These are phyloP conservation scores for Hura crepitans DNA, from an alignment of 441 rosid species.

Conservation along the genomic window DNA sequence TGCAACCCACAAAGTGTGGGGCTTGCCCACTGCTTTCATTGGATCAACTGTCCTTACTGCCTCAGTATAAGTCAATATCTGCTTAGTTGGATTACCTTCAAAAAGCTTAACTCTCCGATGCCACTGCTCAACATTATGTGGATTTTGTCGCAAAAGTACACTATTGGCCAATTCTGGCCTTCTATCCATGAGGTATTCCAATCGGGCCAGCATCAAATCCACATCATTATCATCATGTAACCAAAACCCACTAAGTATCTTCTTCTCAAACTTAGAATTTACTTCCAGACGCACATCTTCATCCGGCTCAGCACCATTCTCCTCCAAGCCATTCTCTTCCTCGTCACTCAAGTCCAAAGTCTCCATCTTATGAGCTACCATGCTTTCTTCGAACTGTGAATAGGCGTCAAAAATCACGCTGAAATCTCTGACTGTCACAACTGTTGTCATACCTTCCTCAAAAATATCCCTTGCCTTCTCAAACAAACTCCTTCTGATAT, in stretches of 20 bases:
- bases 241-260: conserved; percentile 72
- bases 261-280: conserved; percentile 60
- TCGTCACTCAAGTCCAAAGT: conserved; percentile 58
- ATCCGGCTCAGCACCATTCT: conserved; percentile 38
- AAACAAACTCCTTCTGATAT: conserved; percentile 68
- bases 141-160: conserved; percentile 87
- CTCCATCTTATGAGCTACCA: conserved; percentile 71
- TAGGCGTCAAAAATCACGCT: conserved; percentile 85
- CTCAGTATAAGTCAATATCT: conserved; percentile 85
- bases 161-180: conserved; percentile 87
- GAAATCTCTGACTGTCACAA: conserved; percentile 85
- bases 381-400: conserved; percentile 74
- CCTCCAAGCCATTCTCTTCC: conserved; percentile 52
- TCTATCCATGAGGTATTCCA: conserved; percentile 72
- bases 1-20: conserved; percentile 85
- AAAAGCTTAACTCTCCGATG: conserved; percentile 82
- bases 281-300: conserved; percentile 63
- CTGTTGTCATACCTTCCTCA: conserved; percentile 94
- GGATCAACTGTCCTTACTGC: conserved; percentile 91
- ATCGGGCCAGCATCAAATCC: conserved; percentile 71
- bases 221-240: conserved; percentile 71
- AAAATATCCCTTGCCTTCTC: conserved; percentile 90
- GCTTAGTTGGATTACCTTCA: conserved; percentile 73
- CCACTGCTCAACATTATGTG: conserved; percentile 97
- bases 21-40: conserved; percentile 91